Percentiles rank a stretch among this genome's conserved stretches.
phyloP scores from a whole-genome alignment of 2,329 filamentous ascomycete species.

The Phyllosticta citriasiana region DNA sequence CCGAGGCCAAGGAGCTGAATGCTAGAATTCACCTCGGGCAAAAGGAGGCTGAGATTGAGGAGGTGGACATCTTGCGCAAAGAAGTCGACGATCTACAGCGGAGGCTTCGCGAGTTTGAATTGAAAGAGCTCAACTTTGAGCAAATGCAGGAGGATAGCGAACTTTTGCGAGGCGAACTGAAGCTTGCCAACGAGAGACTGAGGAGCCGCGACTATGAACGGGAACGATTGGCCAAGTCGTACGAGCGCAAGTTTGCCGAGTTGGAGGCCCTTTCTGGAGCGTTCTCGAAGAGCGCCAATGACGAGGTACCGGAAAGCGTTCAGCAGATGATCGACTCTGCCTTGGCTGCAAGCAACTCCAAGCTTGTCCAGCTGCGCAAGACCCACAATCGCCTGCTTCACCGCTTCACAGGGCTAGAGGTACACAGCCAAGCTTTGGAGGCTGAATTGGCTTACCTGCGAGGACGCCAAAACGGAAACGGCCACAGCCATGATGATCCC shows the following conservation, averaged over 20 bases:
- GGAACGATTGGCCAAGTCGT: constrained; percentile 36
- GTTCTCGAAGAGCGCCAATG: constrained; percentile 17
- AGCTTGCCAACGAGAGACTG: constrained; percentile 50
- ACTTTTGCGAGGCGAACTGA: constrained; percentile 48
- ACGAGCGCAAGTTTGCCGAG: constrained; percentile 39
- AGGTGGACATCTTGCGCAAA: constrained; percentile 49
- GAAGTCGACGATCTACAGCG: constrained; percentile 53
- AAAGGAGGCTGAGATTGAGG: constrained; percentile 50
- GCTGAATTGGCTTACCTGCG: constrained; percentile 15
- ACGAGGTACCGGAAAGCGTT: constrained; percentile 29
- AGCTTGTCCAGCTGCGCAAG: constrained; percentile 41
- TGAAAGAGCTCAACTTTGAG: constrained; percentile 51
- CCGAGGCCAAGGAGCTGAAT: constrained; percentile 57
- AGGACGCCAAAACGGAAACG: constrained; percentile 5
- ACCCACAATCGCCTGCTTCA: constrained; percentile 41
- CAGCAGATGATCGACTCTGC: constrained; percentile 41
- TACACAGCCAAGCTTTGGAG: constrained; percentile 33
- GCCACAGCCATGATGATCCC: constrained; percentile 1
- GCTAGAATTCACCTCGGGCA: constrained; percentile 55
- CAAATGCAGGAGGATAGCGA: constrained; percentile 48
- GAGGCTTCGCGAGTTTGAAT: constrained; percentile 53
- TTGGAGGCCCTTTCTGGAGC: constrained; percentile 17
- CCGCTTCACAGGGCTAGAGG: constrained; percentile 41
- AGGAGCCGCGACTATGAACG: constrained; percentile 41
- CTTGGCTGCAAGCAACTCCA: constrained; percentile 37